These are phyloP conservation scores for Mycosarcoma mackinlayi DNA, from an alignment of 1,284 basidiomycete genomes.

Conservation along the genomic window DNA sequence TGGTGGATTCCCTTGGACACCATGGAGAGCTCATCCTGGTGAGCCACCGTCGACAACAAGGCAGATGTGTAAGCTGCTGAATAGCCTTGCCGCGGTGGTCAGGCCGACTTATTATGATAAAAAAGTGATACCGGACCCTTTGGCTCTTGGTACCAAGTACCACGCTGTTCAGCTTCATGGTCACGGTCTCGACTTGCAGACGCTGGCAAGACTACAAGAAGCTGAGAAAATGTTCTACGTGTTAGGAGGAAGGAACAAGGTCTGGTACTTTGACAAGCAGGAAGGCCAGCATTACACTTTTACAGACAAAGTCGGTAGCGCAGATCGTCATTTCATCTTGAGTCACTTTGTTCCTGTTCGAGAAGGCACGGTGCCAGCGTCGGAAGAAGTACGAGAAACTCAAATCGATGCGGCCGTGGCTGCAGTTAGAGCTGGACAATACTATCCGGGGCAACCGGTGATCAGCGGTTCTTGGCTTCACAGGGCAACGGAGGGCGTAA, in stretches of 20 bases:
- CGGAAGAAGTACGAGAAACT: background rate
- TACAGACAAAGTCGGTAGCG: conserved; percentile 8
- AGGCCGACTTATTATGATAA: background rate
- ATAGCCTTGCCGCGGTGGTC: background rate
- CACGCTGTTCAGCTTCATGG: conserved; percentile 9
- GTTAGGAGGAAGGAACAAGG: background rate
- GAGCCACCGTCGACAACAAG: conserved; percentile 2
- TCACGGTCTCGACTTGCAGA: conserved; percentile 1
- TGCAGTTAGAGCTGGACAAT: background rate
- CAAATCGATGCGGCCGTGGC: background rate
- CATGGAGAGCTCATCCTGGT: background rate
- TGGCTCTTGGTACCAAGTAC: conserved; percentile 9
- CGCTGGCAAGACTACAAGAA: background rate
- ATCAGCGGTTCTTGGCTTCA: background rate
- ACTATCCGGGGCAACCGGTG: background rate
- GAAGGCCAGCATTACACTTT: conserved; percentile 6
- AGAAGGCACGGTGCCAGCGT: background rate
- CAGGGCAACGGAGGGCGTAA: background rate
- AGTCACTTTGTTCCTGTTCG: background rate
- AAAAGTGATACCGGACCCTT: background rate
- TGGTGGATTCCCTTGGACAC: too few relatives aligned
- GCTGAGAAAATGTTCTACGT: conserved; percentile 8
- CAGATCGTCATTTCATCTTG: conserved; percentile 4
- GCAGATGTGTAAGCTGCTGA: background rate
- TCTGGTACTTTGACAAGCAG: conserved; percentile 20